Conservation (phyloP, 768 basidiomycete genomes). For the Boletus eberwhitei region DNA sequence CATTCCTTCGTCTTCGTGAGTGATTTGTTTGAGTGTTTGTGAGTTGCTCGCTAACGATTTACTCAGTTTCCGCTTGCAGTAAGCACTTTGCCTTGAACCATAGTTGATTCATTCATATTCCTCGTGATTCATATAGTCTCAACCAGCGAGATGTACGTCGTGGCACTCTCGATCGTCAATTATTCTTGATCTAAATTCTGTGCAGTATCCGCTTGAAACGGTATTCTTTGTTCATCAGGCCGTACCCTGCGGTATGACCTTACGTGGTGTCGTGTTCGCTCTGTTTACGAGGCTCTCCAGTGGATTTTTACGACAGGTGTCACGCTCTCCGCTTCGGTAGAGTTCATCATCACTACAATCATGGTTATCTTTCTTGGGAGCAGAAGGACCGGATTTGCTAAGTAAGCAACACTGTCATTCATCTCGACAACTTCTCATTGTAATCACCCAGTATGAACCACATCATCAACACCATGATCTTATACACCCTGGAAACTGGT, state of each 20-base stretch:
- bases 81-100: background rate
- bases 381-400: slow-evolving; percentile 31
- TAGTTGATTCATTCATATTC: background rate
- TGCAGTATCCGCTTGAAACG: slow-evolving; percentile 26
- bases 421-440: background rate
- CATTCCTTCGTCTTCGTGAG: slow-evolving; percentile 34
- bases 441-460: slow-evolving; percentile 39
- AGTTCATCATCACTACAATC: slow-evolving; percentile 29
- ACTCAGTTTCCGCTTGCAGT: slow-evolving; percentile 30
- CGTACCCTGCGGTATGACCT: slow-evolving; percentile 27
- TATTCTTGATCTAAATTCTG: background rate
- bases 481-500: slow-evolving; percentile 54
- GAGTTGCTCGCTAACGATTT: slow-evolving; percentile 3
- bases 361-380: slow-evolving; percentile 34
- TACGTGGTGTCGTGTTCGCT: background rate
- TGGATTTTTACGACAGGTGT: slow-evolving; percentile 32
- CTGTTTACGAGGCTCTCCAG: slow-evolving; percentile 8
- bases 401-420: slow-evolving; percentile 2
- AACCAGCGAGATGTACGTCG: slow-evolving; percentile 31
- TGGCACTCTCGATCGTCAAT: fast-evolving
- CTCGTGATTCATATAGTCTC: slow-evolving; percentile 20
- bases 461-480: slow-evolving; percentile 46
- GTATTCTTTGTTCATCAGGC: slow-evolving; percentile 30
- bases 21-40: background rate
- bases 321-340: slow-evolving; percentile 33